A percentile compares a stretch with the other conserved stretches of the same genome.
phyloP scores from a whole-genome alignment of 768 basidiomycete species.

The Tylopilus vinaceipallidus region DNA sequence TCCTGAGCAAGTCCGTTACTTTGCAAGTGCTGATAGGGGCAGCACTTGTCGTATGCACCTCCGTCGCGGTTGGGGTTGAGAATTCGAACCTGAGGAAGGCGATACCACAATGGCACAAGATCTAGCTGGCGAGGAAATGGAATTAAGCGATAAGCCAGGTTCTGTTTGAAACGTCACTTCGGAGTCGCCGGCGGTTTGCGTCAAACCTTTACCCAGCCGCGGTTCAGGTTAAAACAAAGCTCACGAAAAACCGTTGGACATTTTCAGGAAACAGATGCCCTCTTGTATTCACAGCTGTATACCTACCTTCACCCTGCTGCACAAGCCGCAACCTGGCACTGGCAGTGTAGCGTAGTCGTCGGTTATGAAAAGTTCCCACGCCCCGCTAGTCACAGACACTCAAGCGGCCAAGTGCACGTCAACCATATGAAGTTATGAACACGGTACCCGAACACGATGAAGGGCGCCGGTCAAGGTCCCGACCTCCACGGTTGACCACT shows the following conservation, averaged over 20 bases:
- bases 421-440: slow-evolving; percentile 24
- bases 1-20: slow-evolving; percentile 56
- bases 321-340: too few relatives aligned
- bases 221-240: too few relatives aligned
- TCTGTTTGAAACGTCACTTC: too few relatives aligned
- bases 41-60: slow-evolving; percentile 70
- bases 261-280: too few relatives aligned
- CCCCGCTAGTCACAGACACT: not conserved
- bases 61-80: slow-evolving; percentile 69
- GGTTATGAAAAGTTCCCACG: too few relatives aligned
- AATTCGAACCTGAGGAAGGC: slow-evolving; percentile 43
- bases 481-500: slow-evolving; percentile 3
- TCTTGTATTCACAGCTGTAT: too few relatives aligned
- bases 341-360: too few relatives aligned
- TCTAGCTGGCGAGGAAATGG: not conserved
- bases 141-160: too few relatives aligned
- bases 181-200: too few relatives aligned
- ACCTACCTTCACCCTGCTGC: too few relatives aligned
- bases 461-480: slow-evolving; percentile 12
- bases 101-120: slow-evolving; percentile 2
- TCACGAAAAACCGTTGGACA: too few relatives aligned
- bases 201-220: too few relatives aligned
- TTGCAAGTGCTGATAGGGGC: slow-evolving; percentile 72
- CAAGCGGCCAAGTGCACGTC: not conserved
- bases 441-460: slow-evolving; percentile 11